phyloP scores from a whole-genome alignment of 306 rosid genomes.

The Castanea mollissima region DNA sequence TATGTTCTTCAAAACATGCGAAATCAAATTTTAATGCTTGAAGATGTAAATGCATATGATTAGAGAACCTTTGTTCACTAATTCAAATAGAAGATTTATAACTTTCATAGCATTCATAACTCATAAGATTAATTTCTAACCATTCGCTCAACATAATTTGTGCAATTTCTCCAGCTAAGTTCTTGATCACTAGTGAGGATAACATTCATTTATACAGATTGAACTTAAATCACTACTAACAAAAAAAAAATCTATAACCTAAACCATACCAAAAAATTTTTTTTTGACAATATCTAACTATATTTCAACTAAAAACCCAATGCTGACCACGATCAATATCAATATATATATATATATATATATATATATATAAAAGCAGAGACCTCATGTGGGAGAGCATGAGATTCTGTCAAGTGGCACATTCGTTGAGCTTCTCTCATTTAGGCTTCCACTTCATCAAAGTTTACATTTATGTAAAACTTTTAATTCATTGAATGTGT shows the following conservation, averaged over 20 bases:
- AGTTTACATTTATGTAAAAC: too few relatives aligned
- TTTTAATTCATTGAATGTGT: too few relatives aligned
- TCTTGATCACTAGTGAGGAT: slow-evolving; percentile 45
- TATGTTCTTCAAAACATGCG: not conserved
- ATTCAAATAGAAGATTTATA: not conserved
- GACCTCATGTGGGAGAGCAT: too few relatives aligned
- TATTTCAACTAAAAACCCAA: not conserved
- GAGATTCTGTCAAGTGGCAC: too few relatives aligned
- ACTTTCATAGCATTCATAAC: slow-evolving; percentile 9
- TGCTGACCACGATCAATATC: not conserved
- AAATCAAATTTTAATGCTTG: not conserved
- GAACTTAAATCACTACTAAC: not conserved
- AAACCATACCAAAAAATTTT: not conserved
- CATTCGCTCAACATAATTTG: slow-evolving; percentile 77
- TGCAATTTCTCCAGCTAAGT: slow-evolving; percentile 93
- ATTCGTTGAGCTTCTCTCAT: too few relatives aligned
- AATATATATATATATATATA: too few relatives aligned
- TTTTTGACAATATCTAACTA: not conserved
- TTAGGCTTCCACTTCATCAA: too few relatives aligned
- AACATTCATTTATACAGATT: not conserved
- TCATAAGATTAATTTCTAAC: slow-evolving; percentile 31
- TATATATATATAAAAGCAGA: too few relatives aligned
- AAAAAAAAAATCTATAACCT: not conserved
- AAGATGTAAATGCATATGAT: not conserved
- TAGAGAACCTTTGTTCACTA: not conserved